Conservation (phyloP, 73 alveolate genomes). For the Tetrahymena elliotti region DNA sequence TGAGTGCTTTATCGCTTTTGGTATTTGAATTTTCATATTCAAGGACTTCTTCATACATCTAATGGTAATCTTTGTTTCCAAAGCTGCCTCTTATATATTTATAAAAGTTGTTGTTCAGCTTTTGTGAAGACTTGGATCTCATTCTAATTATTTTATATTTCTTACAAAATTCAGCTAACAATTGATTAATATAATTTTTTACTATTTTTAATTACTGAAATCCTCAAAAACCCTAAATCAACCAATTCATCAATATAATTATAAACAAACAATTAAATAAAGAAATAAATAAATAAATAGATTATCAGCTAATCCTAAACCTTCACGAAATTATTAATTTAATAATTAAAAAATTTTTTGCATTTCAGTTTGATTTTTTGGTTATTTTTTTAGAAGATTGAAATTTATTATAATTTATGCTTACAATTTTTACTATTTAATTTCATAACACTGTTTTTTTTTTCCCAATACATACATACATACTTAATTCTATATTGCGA, state of each 20-base stretch:
- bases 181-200: background rate
- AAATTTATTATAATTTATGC: background rate
- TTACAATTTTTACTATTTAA: too few relatives aligned
- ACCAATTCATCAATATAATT: too few relatives aligned
- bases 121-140: background rate
- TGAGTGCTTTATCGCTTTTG: background rate
- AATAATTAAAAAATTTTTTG: too few relatives aligned
- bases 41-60: background rate
- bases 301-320: background rate
- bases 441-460: too few relatives aligned
- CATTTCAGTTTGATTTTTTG: background rate
- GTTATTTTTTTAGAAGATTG: background rate
- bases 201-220: background rate
- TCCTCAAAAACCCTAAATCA: too few relatives aligned
- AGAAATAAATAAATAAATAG: too few relatives aligned
- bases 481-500: too few relatives aligned
- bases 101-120: background rate
- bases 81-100: background rate
- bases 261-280: too few relatives aligned
- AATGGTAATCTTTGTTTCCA: background rate
- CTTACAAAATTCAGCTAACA: background rate
- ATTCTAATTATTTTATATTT: background rate
- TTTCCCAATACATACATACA: too few relatives aligned
- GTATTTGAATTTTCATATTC: background rate
- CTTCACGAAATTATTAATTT: background rate